These are phyloP conservation scores for Mortierella sp. DNA, from an alignment of 371 early-diverging fungal genomes.

Conservation along the genomic window DNA sequence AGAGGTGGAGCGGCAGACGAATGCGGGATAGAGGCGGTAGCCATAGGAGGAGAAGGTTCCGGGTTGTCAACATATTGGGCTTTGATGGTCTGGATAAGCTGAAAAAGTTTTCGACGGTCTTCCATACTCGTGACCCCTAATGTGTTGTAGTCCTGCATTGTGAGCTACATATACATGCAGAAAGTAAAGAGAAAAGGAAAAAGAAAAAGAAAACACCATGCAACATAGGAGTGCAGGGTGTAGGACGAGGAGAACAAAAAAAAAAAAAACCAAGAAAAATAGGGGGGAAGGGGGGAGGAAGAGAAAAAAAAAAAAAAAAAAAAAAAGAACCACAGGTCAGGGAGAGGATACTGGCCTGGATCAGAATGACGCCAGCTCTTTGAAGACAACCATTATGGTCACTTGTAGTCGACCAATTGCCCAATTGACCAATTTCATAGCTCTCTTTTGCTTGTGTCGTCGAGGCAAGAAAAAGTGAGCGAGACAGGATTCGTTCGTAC, in stretches of 20 bases:
- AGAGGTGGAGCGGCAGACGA: constrained; percentile 10
- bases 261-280: too few relatives aligned
- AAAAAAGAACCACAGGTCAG: constrained; percentile 12
- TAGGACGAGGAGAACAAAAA: neutral
- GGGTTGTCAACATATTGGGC: constrained; percentile 39
- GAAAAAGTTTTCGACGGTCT: constrained; percentile 82
- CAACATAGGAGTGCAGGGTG: constrained; percentile 5
- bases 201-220: constrained; percentile 2
- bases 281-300: too few relatives aligned
- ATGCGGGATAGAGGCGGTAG: constrained; percentile 15
- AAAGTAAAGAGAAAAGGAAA: neutral
- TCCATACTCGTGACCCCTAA: constrained; percentile 84
- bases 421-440: neutral
- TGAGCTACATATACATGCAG: constrained; percentile 64
- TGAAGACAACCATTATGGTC: neutral
- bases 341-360: neutral
- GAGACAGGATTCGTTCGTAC: constrained; percentile 46
- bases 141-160: constrained; percentile 86
- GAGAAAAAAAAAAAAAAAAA: constrained; percentile 1
- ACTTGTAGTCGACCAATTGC: neutral
- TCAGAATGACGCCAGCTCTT: constrained; percentile 7
- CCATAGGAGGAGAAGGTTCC: constrained; percentile 33
- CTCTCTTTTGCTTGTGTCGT: neutral
- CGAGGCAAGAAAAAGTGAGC: neutral
- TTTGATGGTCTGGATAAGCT: constrained; percentile 70